Evolutionary conservation across 1,139 yeast genomes (phyloP).

Genomic region (Pichia sp.): DNA sequence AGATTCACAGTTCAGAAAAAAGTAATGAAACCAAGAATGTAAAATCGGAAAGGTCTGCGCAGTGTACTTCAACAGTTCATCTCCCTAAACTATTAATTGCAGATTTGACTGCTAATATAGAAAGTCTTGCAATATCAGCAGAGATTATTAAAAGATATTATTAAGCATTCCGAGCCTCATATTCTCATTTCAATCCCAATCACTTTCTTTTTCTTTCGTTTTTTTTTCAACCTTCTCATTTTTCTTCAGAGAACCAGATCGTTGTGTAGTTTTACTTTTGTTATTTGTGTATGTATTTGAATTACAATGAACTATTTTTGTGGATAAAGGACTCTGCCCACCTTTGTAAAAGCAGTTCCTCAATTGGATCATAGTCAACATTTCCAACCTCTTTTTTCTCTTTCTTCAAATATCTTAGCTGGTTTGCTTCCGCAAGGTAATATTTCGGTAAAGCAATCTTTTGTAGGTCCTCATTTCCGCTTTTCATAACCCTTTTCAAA

Average conservation of each 20-base stretch:
- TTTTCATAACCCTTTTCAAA: constrained; percentile 30
- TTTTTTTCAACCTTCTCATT: not conserved
- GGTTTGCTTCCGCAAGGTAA: constrained; percentile 11
- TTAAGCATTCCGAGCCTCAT: not conserved
- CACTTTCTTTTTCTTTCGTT: not conserved
- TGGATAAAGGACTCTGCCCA: constrained; percentile 40
- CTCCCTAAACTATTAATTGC: not conserved
- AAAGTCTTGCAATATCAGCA: not conserved
- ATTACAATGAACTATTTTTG: not conserved
- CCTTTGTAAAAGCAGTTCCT: constrained; percentile 41
- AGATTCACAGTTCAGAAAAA: no score
- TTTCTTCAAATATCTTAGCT: constrained; percentile 4
- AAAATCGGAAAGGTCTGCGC: not conserved
- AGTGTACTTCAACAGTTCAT: not conserved
- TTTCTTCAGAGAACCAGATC: not conserved
- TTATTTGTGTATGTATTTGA: not conserved
- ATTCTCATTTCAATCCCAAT: no score
- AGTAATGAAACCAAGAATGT: not conserved
- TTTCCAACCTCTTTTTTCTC: constrained; percentile 8
- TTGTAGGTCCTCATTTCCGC: constrained; percentile 26
- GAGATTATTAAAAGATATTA: not conserved
- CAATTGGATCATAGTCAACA: constrained; percentile 38
- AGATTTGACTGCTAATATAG: not conserved
- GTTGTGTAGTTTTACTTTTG: not conserved
- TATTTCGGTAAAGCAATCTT: constrained; percentile 28